These are phyloP conservation scores for Pseudogymnoascus sp. DNA, from an alignment of 2,329 filamentous ascomycete species.

Conservation along the genomic window DNA sequence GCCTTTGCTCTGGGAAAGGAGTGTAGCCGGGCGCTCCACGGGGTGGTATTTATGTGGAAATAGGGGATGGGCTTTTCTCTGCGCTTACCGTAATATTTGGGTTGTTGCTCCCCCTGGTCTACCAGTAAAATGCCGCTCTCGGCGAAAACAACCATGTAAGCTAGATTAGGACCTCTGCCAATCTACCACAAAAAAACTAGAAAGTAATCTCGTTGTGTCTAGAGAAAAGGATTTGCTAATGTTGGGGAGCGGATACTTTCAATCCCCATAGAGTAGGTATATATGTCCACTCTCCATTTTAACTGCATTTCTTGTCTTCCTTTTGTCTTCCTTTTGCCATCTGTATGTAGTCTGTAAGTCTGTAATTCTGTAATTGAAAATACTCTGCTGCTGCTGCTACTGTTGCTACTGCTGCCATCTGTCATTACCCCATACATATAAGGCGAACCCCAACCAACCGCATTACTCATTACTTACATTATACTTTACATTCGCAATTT, in stretches of 20 bases:
- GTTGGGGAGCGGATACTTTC: neutral
- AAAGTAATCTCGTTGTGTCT: slow-evolving; percentile 1
- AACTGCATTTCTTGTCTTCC: too few relatives aligned
- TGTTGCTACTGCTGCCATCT: neutral
- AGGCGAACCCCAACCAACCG: neutral
- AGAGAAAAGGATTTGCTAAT: neutral
- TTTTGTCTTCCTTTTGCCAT: neutral
- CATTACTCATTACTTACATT: neutral
- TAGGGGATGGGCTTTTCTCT: neutral
- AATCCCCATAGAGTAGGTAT: neutral
- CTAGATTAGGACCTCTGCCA: neutral
- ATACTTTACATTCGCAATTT: neutral
- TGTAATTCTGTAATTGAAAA: neutral
- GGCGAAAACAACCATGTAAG: slow-evolving; percentile 7
- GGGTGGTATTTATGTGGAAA: neutral
- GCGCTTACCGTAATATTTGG: neutral
- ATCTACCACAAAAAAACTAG: neutral
- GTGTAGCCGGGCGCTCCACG: neutral
- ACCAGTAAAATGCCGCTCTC: slow-evolving; percentile 4
- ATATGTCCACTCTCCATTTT: neutral
- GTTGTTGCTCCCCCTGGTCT: neutral
- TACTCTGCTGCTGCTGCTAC: neutral
- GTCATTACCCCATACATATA: neutral
- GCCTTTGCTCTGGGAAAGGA: slow-evolving; percentile 2
- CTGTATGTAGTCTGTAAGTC: too few relatives aligned